A percentile compares a stretch with the other conserved stretches of the same genome.
These are phyloP conservation scores for Ananas comosus DNA, from an alignment of 176 grass and related monocot genomes.

Conservation along the genomic window DNA sequence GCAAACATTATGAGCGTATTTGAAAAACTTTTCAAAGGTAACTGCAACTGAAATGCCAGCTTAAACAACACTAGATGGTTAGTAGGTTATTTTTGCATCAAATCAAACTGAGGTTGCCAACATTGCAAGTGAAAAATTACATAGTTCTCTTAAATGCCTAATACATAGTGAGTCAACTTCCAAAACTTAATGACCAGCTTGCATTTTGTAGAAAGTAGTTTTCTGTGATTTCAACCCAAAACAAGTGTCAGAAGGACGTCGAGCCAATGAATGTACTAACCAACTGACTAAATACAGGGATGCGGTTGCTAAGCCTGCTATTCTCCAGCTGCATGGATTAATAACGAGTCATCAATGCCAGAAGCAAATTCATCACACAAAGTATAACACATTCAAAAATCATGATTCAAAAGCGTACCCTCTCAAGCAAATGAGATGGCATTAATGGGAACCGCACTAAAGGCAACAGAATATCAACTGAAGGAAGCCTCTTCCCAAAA, in stretches of 20 bases:
- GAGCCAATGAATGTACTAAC: constrained; percentile 25
- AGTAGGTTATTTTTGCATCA: too few relatives aligned
- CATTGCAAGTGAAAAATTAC: not conserved
- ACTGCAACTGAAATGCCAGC: too few relatives aligned
- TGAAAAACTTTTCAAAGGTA: too few relatives aligned
- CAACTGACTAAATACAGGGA: constrained; percentile 45
- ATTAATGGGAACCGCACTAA: constrained; percentile 88
- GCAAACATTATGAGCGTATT: too few relatives aligned
- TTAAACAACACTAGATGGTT: too few relatives aligned
- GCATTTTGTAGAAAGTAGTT: too few relatives aligned
- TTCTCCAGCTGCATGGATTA: constrained; percentile 52
- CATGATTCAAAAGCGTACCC: constrained; percentile 26
- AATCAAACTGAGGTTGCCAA: too few relatives aligned
- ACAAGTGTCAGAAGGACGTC: not conserved
- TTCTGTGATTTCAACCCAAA: too few relatives aligned
- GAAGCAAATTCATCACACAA: not conserved
- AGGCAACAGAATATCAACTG: constrained; percentile 46
- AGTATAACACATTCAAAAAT: not conserved
- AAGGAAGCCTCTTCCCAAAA: constrained; percentile 58
- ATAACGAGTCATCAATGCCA: constrained; percentile 8
- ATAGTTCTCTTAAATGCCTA: not conserved
- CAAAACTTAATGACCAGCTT: not conserved
- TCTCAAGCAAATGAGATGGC: constrained; percentile 38
- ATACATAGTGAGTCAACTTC: too few relatives aligned
- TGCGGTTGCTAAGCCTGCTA: constrained; percentile 57